Conservation (phyloP, 805 yeast species). For the Kodamaea fukazawae region DNA sequence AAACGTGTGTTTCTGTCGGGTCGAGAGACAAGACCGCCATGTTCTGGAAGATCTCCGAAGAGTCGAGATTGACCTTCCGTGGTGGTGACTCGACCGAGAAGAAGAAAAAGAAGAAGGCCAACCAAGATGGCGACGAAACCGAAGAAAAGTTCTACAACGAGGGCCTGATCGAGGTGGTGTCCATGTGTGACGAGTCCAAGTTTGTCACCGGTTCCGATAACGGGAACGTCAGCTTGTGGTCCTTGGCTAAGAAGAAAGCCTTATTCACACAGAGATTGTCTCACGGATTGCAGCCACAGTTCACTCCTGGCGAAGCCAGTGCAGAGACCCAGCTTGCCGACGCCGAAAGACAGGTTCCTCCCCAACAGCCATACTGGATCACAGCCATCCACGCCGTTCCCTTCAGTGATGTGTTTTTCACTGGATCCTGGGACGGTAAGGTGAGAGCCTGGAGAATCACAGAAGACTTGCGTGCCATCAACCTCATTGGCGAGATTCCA, state of each 20-base stretch:
- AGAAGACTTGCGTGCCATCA: conserved; percentile 56
- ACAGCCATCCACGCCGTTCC: conserved; percentile 82
- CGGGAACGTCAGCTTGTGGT: conserved; percentile 89
- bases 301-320: conserved; percentile 40
- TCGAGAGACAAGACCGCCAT: conserved; percentile 92
- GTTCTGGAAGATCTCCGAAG: conserved; percentile 96
- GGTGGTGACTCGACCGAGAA: conserved; percentile 70
- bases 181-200: conserved; percentile 89
- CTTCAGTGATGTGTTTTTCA: conserved; percentile 74
- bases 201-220: conserved; percentile 95
- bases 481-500: conserved; percentile 51
- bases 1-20: conserved; percentile 95
- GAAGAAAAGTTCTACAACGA: conserved; percentile 51
- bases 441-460: conserved; percentile 76
- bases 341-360: conserved; percentile 55
- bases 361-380: conserved; percentile 78
- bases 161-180: conserved; percentile 86
- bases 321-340: conserved; percentile 56
- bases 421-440: conserved; percentile 86
- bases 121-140: conserved; percentile 16
- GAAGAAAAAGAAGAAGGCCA: conserved; percentile 31
- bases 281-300: conserved; percentile 65
- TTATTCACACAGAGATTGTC: conserved; percentile 63
- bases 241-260: conserved; percentile 86
- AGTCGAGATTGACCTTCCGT: conserved; percentile 86